Conservation (phyloP, 2,329 filamentous ascomycete species). For the Colletotrichum limetticola region DNA sequence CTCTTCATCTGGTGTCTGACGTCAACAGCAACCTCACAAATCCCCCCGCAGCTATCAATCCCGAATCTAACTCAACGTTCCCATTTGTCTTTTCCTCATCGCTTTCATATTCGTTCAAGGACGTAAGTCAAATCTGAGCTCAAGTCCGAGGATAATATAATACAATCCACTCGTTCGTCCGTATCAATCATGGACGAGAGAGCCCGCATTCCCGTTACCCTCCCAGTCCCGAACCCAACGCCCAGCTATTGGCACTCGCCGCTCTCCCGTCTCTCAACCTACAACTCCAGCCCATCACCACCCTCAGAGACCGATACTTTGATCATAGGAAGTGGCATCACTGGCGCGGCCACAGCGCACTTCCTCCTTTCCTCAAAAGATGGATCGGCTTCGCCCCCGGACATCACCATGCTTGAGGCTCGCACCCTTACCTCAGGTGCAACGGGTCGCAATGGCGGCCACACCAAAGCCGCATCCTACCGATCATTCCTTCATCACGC, state of each 20-base stretch:
- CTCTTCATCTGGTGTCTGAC: neutral
- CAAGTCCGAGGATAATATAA: neutral
- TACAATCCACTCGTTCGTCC: neutral
- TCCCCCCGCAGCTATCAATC: neutral
- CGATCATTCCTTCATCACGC: conserved; percentile 62
- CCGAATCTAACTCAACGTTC: neutral
- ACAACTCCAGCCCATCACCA: conserved; percentile 37
- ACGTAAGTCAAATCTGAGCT: neutral
- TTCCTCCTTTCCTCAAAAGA: conserved; percentile 34
- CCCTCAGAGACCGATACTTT: conserved; percentile 57
- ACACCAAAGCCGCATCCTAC: conserved; percentile 59
- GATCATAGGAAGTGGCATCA: conserved; percentile 67
- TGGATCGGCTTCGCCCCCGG: conserved; percentile 16
- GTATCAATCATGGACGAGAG: conserved; percentile 19
- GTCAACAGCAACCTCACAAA: neutral
- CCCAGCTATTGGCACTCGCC: conserved; percentile 58
- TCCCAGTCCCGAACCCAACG: conserved; percentile 55
- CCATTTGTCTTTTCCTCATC: neutral
- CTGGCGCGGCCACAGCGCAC: conserved; percentile 54
- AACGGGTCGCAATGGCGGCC: conserved; percentile 64
- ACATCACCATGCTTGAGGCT: conserved; percentile 61
- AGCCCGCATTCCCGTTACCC: conserved; percentile 21
- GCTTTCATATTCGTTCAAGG: neutral
- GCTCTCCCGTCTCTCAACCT: conserved; percentile 47
- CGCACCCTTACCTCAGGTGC: conserved; percentile 61